Base-by-base conservation (phyloP, 1,284 basidiomycete species). In the Trametes pubescens region DNA sequence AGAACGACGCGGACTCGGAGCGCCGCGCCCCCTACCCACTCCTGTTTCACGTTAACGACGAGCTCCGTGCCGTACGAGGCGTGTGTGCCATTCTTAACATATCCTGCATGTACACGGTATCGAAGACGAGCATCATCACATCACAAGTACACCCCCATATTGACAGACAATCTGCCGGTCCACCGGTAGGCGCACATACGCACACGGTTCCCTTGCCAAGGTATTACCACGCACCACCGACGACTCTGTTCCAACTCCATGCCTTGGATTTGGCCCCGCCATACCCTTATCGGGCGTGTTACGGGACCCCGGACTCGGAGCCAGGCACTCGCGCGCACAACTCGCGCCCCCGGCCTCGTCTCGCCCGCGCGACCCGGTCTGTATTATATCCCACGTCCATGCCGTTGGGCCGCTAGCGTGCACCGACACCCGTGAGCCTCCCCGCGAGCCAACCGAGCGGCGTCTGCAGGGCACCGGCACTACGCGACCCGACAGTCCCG, bases 391-490 rank as follows among this genome's bases (percentile, higher is more conserved):
- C 52, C 52, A 53, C 35, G 51, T 37, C 34, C 49, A 44, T 46
- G 64, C 48, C 22, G 40, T 43, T 34, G 43, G 43, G 22, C 37
- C 16, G 7, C 34, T 40, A 87, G 76, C 86, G 81, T 58, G 84
- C 78, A 55, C 85, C 83, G 44, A 83, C 86, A 35, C 89, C 89
- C 5, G 88, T 83, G 51, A 93, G 75, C 74, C 85, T 91, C 48
- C 84, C 87, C n/a, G 91, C 88, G 51, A 94, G 74, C 91, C 92
- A 94, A 16, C 87, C 89, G 1, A 93, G 77, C n/a, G 91, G 91
- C 46, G 89, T 88, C 69, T 88, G 90, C 57, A 91, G 67, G 55
- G 40, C 40, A 43, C 84, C 83, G 46, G 83, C 81, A 61, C 84
- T 84, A 69, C 91, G 84, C 22, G 86, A 78, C 22, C 87, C 85